A percentile compares a stretch with the other conserved stretches of the same genome.
phyloP scores from a whole-genome alignment of 345 rosid genomes.

The Laguncularia racemosa region DNA sequence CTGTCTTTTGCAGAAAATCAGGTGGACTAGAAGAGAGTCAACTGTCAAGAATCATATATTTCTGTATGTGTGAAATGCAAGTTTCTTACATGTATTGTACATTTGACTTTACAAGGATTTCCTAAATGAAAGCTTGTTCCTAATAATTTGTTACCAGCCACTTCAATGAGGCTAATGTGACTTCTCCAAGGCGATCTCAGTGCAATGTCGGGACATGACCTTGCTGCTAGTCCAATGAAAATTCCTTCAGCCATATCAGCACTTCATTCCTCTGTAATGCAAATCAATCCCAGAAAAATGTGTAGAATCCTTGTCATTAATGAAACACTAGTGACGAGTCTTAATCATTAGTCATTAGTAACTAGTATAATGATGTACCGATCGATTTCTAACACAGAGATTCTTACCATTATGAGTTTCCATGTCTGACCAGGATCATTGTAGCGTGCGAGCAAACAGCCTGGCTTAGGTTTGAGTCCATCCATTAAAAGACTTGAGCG shows the following conservation, averaged over 20 bases:
- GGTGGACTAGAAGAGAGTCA: too few relatives aligned
- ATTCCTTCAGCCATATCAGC: constrained; percentile 64
- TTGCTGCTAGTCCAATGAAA: constrained; percentile 15
- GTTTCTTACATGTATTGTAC: too few relatives aligned
- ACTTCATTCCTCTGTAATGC: constrained; percentile 63
- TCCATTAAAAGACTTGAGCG: constrained; percentile 44
- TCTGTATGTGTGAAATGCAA: too few relatives aligned
- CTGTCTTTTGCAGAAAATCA: too few relatives aligned
- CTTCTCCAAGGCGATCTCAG: too few relatives aligned
- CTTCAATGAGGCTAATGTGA: too few relatives aligned
- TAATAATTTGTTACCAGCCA: too few relatives aligned
- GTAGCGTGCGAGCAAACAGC: constrained; percentile 83
- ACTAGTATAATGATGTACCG: not conserved
- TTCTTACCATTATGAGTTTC: constrained; percentile 61
- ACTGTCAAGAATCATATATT: too few relatives aligned
- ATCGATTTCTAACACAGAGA: not conserved
- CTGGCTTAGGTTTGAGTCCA: constrained; percentile 54
- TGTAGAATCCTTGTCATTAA: constrained; percentile 48
- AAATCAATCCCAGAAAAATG: not conserved
- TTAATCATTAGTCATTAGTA: not conserved
- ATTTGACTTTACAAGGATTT: too few relatives aligned
- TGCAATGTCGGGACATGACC: too few relatives aligned
- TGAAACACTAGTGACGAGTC: constrained; percentile 62
- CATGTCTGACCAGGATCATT: constrained; percentile 83
- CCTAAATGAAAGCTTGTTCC: too few relatives aligned